Conservation (phyloP, 2,329 filamentous ascomycete species). For the Samsoniella hepiali region DNA sequence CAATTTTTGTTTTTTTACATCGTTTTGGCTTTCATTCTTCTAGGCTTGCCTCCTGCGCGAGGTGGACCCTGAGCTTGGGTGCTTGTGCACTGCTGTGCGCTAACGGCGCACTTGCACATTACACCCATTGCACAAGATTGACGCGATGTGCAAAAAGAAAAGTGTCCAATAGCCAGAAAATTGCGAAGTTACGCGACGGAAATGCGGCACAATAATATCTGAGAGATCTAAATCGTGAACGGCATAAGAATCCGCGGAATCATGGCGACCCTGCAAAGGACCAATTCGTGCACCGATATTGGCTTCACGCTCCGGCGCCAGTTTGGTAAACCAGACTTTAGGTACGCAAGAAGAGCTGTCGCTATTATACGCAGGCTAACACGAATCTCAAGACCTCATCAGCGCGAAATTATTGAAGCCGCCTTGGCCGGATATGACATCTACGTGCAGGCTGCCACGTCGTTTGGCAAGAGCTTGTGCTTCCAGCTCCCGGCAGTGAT, state of each 20-base stretch:
- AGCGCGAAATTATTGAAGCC: constrained; percentile 82
- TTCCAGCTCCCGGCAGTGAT: constrained; percentile 90
- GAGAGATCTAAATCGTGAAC: not conserved
- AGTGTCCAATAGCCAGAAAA: not conserved
- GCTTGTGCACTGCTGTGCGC: not conserved
- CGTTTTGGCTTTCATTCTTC: not conserved
- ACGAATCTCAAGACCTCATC: constrained; percentile 60
- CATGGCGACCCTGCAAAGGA: constrained; percentile 43
- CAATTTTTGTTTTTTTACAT: no score
- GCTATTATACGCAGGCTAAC: not conserved
- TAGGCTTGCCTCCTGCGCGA: not conserved
- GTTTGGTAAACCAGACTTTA: constrained; percentile 71
- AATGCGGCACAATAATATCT: not conserved
- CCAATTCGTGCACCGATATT: constrained; percentile 58
- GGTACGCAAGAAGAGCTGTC: constrained; percentile 42
- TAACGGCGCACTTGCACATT: not conserved
- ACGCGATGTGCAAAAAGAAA: not conserved
- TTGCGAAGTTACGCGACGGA: not conserved
- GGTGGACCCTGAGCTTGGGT: not conserved
- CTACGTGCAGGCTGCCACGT: constrained; percentile 86
- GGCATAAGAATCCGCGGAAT: constrained; percentile 3
- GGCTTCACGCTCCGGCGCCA: constrained; percentile 71
- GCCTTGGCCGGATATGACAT: constrained; percentile 83
- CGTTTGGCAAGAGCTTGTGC: constrained; percentile 90
- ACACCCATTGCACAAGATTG: not conserved